Conservation (phyloP, 306 rosid genomes). For the Pterocarpus santalinus region DNA sequence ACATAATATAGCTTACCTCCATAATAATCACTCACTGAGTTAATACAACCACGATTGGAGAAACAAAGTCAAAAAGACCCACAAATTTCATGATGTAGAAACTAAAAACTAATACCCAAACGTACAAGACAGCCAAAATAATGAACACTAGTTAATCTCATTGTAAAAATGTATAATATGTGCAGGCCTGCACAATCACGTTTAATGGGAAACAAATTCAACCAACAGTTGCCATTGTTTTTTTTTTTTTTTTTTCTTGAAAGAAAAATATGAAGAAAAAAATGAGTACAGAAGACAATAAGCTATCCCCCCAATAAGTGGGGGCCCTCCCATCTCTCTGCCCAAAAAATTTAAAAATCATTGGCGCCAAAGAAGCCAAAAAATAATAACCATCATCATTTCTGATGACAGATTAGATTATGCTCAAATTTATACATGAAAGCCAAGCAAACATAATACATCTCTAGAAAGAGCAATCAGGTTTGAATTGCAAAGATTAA, state of each 20-base stretch:
- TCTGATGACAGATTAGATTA: neutral
- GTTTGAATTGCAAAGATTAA: neutral
- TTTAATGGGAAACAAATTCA: slow-evolving; percentile 35
- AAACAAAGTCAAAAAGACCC: slow-evolving; percentile 21
- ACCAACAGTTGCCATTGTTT: slow-evolving; percentile 25
- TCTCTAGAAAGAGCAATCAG: neutral
- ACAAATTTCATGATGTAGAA: slow-evolving; percentile 36
- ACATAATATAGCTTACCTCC: slow-evolving; percentile 33
- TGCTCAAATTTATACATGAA: neutral
- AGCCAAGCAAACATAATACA: slow-evolving; percentile 8
- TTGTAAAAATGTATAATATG: neutral
- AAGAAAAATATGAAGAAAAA: neutral
- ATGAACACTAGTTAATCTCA: neutral
- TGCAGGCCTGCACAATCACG: slow-evolving; percentile 2
- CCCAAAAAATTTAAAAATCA: slow-evolving; percentile 4
- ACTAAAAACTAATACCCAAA: slow-evolving; percentile 20
- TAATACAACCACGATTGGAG: slow-evolving; percentile 24
- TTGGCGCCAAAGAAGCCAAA: slow-evolving; percentile 14
- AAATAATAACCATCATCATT: neutral
- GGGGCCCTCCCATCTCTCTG: slow-evolving; percentile 8
- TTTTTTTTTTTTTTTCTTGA: slow-evolving; percentile 9
- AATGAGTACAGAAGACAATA: slow-evolving; percentile 12
- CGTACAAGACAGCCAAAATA: slow-evolving; percentile 19
- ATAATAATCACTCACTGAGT: slow-evolving; percentile 2
- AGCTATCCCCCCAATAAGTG: neutral